Percentiles rank a stretch among this genome's conserved stretches.
These are phyloP conservation scores for Marasmius fiardii DNA, from an alignment of 1,284 basidiomycete genomes.

Conservation along the genomic window DNA sequence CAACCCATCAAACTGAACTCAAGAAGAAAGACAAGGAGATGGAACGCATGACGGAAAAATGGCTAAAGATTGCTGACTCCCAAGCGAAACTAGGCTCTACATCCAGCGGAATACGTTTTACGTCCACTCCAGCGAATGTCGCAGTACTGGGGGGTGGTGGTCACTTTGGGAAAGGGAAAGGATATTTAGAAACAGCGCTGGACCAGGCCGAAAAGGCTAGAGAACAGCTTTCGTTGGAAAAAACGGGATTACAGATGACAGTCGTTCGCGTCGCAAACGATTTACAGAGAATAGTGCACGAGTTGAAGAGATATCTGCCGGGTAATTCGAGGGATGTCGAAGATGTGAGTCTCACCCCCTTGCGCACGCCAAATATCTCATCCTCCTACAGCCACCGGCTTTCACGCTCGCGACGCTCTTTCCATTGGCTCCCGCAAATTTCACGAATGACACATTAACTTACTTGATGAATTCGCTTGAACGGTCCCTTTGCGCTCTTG, in stretches of 20 bases:
- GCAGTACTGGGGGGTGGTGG: conserved; percentile 46
- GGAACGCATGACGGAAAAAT: conserved; percentile 75
- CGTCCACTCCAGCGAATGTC: conserved; percentile 41
- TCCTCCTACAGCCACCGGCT: conserved; percentile 36
- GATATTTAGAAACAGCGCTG: conserved; percentile 67
- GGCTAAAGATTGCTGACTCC: conserved; percentile 66
- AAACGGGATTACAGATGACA: conserved; percentile 64
- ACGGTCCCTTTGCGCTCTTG: conserved; percentile 25
- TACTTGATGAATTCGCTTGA: conserved; percentile 45
- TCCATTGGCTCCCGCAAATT: conserved; percentile 48
- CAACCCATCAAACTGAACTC: conserved; percentile 67
- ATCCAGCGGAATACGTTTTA: conserved; percentile 46
- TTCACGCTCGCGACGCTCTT: conserved; percentile 55
- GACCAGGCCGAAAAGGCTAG: conserved; percentile 73
- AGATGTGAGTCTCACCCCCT: conserved; percentile 34
- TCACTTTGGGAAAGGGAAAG: conserved; percentile 47
- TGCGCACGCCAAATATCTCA: neutral
- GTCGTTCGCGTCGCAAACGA: conserved; percentile 70
- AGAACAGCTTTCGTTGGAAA: conserved; percentile 67
- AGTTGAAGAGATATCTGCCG: conserved; percentile 32
- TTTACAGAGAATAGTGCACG: conserved; percentile 52
- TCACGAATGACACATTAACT: conserved; percentile 51
- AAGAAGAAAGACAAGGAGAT: conserved; percentile 82
- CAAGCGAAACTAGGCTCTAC: conserved; percentile 51
- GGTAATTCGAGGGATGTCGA: conserved; percentile 34